Base-by-base conservation (phyloP, 441 rosid species). In the Erodium moschatum region DNA sequence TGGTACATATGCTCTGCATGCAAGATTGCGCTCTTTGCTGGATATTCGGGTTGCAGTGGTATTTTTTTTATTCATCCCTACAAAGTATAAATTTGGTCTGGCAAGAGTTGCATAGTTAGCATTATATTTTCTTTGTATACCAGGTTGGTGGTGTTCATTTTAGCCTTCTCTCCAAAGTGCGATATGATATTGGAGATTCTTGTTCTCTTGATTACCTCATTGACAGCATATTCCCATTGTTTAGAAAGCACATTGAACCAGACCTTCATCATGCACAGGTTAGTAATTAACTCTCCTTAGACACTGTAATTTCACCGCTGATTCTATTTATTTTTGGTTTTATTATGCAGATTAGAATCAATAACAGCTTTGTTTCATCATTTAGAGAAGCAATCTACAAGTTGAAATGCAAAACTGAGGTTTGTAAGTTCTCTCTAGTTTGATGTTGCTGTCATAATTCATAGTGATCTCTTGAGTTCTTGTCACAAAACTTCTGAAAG, bases 191-290 rank as follows among this genome's bases (percentile, higher is more conserved):
- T 76, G 97, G 97, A 70, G 97, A 94, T 75, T 87, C 97, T 52
- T 81, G 99, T 84, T 91, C 99, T 5, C 83, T 94, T 65, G 97
- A 94, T 84, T 85, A 81, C 80, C 96, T 91, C 52, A 94, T 94
- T 68, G 97, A 94, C 79, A 91, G 99, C 83, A 94, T 94, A 69
- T 94, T 94, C 79, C 97, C 97, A 9, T 81, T 94, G 84, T 94
- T 91, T 79, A 85, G 97, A 80, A 91, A 89, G 77, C 97, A 90
- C 77, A 94, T 91, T 76, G 99, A 94, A 83, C 97, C 99, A 70
- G 99, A 94, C 73, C 97, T 94, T 74, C 97, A 94, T 81, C 97
- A 94, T 84, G 99, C 99, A 69, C 99, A 91, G 97, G 99, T 94
- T 81, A 63, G 76, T 73, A 50, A 66, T 74, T 67, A 72, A 67